These are phyloP conservation scores for Cryphonectria naterciae DNA, from an alignment of 2,329 filamentous ascomycete genomes.

Conservation along the genomic window DNA sequence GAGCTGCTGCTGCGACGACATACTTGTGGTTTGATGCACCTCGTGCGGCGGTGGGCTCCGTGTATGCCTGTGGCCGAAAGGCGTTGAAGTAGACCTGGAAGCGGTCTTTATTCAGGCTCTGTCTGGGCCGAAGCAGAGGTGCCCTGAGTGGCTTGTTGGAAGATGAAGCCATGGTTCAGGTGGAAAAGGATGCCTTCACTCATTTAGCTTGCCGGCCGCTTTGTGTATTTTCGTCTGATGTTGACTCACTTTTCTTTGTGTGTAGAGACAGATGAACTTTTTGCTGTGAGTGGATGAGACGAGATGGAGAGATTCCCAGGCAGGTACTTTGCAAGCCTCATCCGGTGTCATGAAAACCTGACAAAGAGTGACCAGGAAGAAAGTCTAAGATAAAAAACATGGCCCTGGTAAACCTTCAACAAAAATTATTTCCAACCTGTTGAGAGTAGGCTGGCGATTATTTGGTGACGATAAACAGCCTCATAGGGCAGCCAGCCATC, in stretches of 20 bases:
- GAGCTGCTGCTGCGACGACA: conserved; percentile 37
- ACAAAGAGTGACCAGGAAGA: background rate
- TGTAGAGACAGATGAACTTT: background rate
- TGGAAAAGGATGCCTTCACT: background rate
- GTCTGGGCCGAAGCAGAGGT: conserved; percentile 51
- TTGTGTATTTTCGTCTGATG: background rate
- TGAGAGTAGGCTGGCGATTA: background rate
- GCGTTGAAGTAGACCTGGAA: conserved; percentile 69
- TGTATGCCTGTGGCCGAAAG: conserved; percentile 73
- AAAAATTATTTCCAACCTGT: background rate
- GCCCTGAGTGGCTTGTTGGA: conserved; percentile 35
- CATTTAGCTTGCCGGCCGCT: background rate
- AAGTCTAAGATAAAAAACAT: conserved; percentile 6
- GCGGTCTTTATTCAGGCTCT: conserved; percentile 68
- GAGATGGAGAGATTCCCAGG: background rate
- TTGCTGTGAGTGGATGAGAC: background rate
- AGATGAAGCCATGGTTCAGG: conserved; percentile 13
- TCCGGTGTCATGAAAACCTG: conserved; percentile 14
- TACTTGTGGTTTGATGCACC: conserved; percentile 61
- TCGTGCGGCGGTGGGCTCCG: conserved; percentile 60
- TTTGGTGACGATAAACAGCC: background rate
- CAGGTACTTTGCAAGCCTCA: conserved; percentile 16
- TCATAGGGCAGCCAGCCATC: background rate
- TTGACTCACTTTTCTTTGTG: conserved; percentile 14
- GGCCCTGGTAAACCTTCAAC: background rate